Base-by-base conservation (phyloP, 495 filamentous ascomycete genomes). In the Aspergillus coremiiformis region DNA sequence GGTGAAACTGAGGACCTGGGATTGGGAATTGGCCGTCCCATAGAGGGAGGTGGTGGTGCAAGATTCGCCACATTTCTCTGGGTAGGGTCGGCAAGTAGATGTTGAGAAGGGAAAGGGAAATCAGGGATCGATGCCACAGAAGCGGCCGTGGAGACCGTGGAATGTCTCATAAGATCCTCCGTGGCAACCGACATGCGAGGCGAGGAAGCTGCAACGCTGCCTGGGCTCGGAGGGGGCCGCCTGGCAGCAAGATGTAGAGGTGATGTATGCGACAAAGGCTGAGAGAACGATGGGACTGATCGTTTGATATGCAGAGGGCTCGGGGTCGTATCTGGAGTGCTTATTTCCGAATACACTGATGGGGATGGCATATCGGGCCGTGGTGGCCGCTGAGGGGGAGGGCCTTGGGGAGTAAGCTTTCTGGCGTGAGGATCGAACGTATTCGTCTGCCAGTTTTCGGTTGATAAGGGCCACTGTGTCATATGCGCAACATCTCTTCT, bases 1-100 rank as follows among this genome's bases (percentile, higher is more conserved):
- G 91, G 91, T 7, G 91, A 88, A 5, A 96, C 89, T 50, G 77
- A 88, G 1, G 87, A 89, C 49, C 77, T 78, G 20, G 87, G 79
- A 48, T 59, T 65, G 51, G 49, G 51, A 51, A 57, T 41, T 9
- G 48, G 53, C 35, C 54, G 61, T 21, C 46, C 59, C 14, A 52
- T 47, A 39, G 55, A 47, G 5, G 53, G 49, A 17, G 61, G 63
- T 29, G 67, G 59, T n/a, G n/a, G n/a, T n/a, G 55, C 65, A 41
- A 74, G 67, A 49, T 58, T 59, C 37, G 51, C 57, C n/a, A 52
- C 14, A 37, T 39, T 45, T 44, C 17, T 37, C 10, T 22, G 39
- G n/a, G 43, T 15, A 19, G 21, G 49, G 21, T 52, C 49, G 10
- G 35, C 47, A 24, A 58, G 60, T 15, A 47, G 21, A 39, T 43